Evolutionary conservation across 805 yeast genomes (phyloP).

Genomic region (Ogataea chonburiensis): DNA sequence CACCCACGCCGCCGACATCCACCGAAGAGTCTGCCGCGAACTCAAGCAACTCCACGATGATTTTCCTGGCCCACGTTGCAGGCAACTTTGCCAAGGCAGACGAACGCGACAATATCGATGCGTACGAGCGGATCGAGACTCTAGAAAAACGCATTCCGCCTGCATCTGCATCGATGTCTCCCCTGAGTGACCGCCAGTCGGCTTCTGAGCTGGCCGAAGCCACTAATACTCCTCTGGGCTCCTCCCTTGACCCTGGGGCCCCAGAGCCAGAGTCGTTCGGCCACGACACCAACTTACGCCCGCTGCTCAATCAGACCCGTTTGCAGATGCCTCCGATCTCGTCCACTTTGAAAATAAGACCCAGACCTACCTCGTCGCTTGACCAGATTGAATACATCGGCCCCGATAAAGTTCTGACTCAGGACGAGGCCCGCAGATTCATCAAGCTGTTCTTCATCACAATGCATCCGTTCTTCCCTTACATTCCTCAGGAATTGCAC

Average conservation of each 20-base stretch:
- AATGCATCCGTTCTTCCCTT: constrained; percentile 90
- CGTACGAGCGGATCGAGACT: constrained; percentile 46
- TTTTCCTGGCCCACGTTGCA: constrained; percentile 74
- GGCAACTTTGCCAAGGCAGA: constrained; percentile 72
- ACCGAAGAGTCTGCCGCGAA: constrained; percentile 2
- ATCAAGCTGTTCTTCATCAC: constrained; percentile 66
- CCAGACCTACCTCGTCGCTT: constrained; percentile 46
- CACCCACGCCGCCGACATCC: constrained; percentile 1
- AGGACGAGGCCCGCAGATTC: constrained; percentile 55
- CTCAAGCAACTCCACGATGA: constrained; percentile 50
- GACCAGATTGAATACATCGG: constrained; percentile 68
- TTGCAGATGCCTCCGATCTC: constrained; percentile 45
- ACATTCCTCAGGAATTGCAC: constrained; percentile 72
- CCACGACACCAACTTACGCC: constrained; percentile 28
- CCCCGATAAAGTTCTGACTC: constrained; percentile 50
- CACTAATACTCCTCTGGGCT: constrained; percentile 8
- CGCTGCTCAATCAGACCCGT: constrained; percentile 28
- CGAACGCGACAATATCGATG: constrained; percentile 59
- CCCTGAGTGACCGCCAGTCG: neutral
- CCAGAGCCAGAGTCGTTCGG: constrained; percentile 22
- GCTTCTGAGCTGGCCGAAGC: constrained; percentile 1
- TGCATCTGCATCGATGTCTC: constrained; percentile 1
- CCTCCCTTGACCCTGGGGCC: constrained; percentile 7
- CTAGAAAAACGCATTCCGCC: constrained; percentile 36
- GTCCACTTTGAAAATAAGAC: constrained; percentile 42